Percentiles rank a stretch among this genome's conserved stretches.
Conservation (phyloP, 1,284 basidiomycete genomes). For the Pseudozyma sp. region DNA sequence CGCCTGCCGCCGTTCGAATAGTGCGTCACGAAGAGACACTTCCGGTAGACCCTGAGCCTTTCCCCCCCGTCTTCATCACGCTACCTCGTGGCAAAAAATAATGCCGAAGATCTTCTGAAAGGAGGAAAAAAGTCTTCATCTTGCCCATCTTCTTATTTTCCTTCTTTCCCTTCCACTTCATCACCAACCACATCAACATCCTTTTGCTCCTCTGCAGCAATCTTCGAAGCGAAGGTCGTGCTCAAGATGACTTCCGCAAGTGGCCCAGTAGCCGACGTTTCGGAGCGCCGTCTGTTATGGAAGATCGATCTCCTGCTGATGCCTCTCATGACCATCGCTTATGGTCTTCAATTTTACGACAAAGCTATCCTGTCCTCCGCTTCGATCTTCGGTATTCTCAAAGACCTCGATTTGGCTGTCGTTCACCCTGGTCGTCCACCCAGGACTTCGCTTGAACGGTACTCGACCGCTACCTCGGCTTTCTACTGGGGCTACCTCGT, state of each 20-base stretch:
- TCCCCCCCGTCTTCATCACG: neutral
- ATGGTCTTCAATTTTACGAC: constrained; percentile 72
- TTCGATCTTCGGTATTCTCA: constrained; percentile 72
- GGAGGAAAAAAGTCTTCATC: neutral
- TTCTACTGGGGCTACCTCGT: constrained; percentile 73
- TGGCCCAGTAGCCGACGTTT: constrained; percentile 11
- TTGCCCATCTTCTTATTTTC: no score
- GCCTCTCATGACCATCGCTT: constrained; percentile 71
- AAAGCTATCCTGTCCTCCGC: constrained; percentile 72
- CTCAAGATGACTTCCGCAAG: constrained; percentile 8
- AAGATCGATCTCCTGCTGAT: constrained; percentile 65
- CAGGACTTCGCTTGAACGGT: constrained; percentile 47
- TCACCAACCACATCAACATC: neutral
- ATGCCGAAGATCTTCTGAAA: no score
- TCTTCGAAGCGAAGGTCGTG: neutral
- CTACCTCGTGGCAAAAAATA: constrained; percentile 2
- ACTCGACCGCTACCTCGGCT: constrained; percentile 48
- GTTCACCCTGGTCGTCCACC: constrained; percentile 65
- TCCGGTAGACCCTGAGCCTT: constrained; percentile 3
- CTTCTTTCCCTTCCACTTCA: neutral
- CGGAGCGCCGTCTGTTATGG: constrained; percentile 45
- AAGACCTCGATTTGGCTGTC: constrained; percentile 68
- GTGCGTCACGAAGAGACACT: neutral
- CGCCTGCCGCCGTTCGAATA: neutral
- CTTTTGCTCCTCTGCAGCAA: neutral